phyloP scores from a whole-genome alignment of 1,139 yeast genomes.

The Geotrichum citri-aurantii region DNA sequence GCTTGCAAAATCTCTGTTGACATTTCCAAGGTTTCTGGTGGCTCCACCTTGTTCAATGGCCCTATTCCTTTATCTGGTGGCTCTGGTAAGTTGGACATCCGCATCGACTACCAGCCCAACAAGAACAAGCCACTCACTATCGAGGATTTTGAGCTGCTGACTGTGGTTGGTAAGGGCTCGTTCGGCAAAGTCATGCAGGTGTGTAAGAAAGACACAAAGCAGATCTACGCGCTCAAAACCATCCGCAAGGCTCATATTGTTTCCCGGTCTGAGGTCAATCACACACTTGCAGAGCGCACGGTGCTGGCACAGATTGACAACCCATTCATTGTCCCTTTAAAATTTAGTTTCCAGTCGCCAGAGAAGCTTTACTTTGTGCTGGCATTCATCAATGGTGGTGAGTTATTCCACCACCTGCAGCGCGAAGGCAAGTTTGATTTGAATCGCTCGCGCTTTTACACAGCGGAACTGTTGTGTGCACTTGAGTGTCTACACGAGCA shows the following conservation, averaged over 20 bases:
- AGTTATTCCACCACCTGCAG: conserved; percentile 88
- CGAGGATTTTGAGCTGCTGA: conserved; percentile 85
- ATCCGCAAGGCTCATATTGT: conserved; percentile 91
- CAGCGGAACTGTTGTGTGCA: conserved; percentile 89
- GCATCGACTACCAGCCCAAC: conserved; percentile 74
- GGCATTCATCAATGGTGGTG: conserved; percentile 95
- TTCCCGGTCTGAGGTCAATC: conserved; percentile 89
- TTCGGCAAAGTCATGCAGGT: conserved; percentile 99
- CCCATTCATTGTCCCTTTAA: conserved; percentile 95
- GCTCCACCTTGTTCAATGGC: conserved; percentile 26
- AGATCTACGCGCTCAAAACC: conserved; percentile 89
- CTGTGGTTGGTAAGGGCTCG: conserved; percentile 95
- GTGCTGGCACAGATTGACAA: conserved; percentile 87
- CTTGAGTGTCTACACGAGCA: conserved; percentile 84
- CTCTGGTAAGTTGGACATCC: conserved; percentile 46
- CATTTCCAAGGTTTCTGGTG: conserved; percentile 21
- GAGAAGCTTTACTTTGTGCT: conserved; percentile 86
- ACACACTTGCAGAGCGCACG: conserved; percentile 91
- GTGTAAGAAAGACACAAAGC: conserved; percentile 86
- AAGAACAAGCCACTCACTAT: conserved; percentile 67
- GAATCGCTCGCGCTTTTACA: conserved; percentile 85
- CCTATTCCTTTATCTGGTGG: conserved; percentile 36
- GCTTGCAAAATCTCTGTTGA: conserved; percentile 30
- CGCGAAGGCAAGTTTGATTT: conserved; percentile 83
- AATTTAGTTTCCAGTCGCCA: conserved; percentile 92